These are phyloP conservation scores for Tricholoma matsutake DNA, from an alignment of 768 basidiomycete genomes.

Conservation along the genomic window DNA sequence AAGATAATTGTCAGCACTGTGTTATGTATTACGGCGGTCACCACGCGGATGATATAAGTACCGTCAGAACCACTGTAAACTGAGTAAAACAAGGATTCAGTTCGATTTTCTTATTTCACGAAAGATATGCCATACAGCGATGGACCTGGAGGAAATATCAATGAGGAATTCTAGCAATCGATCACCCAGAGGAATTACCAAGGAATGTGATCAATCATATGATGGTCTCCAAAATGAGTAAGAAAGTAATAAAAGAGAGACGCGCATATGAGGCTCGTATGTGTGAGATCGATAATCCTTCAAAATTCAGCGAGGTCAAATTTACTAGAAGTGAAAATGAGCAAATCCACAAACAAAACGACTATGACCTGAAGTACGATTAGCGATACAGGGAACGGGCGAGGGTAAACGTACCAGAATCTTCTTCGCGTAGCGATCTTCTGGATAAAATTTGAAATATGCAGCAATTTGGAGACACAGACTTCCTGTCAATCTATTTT, in stretches of 20 bases:
- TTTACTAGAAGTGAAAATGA: background rate
- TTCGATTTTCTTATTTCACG: background rate
- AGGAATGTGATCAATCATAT: slow-evolving; percentile 11
- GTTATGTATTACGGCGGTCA: background rate
- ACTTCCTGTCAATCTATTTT: slow-evolving; percentile 18
- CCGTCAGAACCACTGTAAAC: slow-evolving; percentile 16
- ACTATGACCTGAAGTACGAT: slow-evolving; percentile 9
- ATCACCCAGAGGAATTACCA: slow-evolving; percentile 12
- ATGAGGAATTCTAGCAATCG: background rate
- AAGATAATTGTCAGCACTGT: background rate
- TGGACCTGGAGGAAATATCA: slow-evolving; percentile 10
- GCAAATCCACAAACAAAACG: slow-evolving; percentile 7
- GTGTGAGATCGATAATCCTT: slow-evolving; percentile 19
- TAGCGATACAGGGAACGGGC: background rate
- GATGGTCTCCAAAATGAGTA: slow-evolving; percentile 15
- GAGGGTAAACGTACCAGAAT: slow-evolving; percentile 13
- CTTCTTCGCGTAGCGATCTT: slow-evolving; percentile 15
- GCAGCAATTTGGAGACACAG: slow-evolving; percentile 22
- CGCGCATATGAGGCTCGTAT: slow-evolving; percentile 18
- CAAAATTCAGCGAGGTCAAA: no score
- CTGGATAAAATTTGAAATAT: slow-evolving; percentile 25
- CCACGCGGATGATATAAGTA: no score
- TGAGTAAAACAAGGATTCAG: background rate
- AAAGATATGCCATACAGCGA: slow-evolving; percentile 9
- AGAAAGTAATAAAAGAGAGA: slow-evolving; percentile 22